Base-by-base conservation (phyloP, 1,284 basidiomycete species). In the Leccinum angustisporum region DNA sequence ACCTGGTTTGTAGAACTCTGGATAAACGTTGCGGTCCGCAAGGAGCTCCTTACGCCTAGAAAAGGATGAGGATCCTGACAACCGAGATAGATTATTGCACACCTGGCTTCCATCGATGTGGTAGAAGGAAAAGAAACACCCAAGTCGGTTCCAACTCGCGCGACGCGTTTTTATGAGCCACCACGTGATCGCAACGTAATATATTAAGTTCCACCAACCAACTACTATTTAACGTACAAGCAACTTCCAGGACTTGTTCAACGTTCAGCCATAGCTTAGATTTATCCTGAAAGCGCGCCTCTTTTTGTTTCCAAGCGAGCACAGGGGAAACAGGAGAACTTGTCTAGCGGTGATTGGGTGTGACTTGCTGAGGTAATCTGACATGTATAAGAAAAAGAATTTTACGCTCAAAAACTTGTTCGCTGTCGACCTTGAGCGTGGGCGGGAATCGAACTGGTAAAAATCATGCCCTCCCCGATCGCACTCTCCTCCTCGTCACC, bases 401-500 rank as follows among this genome's bases (percentile, higher is more conserved):
- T 68, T 60, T 61, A 40, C 25, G 2, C 43, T 30, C 2, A 46
- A 63, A 31, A 53, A 57, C 58, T 60, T 57, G 59, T 60, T 63
- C 60, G 57, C 57, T 52, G 34, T 54, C 56, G 48, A 53, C 63
- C 54, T 36, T 3, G n/a, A 36, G 34, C 34, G 13, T 13, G 34
- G 34, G 27, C 61, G 36, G 55, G 27, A 30, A 56, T 57, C 61
- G 60, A 58, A 53, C 9, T 27, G 38, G 31, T 56, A 34, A 56
- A 14, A 11, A 36, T 14, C 6, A 84, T 85, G 78, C 79, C 84
- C 50, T 81, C 85, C 6, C 81, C 83, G 54, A 83, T 86, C 57
- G 81, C 83, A 4, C 68, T 82, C 58, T 75, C 76, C 59, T 72
- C 78, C 53, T 78, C 80, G 36, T 51, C 80, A 38, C 81, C 79